Evolutionary conservation across 305 asterid species (phyloP).

Genomic region (Fraxinus xanthoxyloides): DNA sequence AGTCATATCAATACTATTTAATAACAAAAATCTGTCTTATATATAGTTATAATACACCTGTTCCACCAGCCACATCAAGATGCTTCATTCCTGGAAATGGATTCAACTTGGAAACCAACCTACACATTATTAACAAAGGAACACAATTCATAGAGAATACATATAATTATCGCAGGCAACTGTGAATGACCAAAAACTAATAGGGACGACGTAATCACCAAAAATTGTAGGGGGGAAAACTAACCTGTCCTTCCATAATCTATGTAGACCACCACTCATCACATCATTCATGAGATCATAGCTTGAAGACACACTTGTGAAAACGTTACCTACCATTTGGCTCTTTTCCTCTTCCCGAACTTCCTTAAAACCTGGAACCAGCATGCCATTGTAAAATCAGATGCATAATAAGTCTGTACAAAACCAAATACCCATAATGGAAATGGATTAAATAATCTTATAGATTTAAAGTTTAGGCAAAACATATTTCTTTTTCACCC

Average conservation of each 20-base stretch:
- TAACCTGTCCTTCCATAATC: constrained; percentile 92
- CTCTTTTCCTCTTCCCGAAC: constrained; percentile 85
- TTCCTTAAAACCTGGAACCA: constrained; percentile 67
- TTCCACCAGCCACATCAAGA: constrained; percentile 99
- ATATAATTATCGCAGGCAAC: neutral
- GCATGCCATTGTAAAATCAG: neutral
- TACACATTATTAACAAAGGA: constrained; percentile 25
- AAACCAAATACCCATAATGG: neutral
- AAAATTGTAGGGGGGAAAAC: neutral
- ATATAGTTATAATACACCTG: constrained; percentile 49
- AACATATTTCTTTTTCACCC: neutral
- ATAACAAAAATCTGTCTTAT: neutral
- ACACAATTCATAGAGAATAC: neutral
- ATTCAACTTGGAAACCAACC: constrained; percentile 79
- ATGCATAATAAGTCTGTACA: neutral
- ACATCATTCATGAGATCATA: constrained; percentile 93
- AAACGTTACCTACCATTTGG: constrained; percentile 75
- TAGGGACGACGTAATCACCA: constrained; percentile 9
- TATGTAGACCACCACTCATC: constrained; percentile 88
- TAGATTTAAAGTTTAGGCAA: neutral
- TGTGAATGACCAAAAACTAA: neutral
- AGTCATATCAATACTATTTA: constrained; percentile 5
- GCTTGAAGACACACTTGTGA: constrained; percentile 76
- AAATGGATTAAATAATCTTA: neutral
- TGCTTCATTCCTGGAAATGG: constrained; percentile 97